Evolutionary conservation across 345 rosid genomes (phyloP), one percentile per base, ranked within the genome.

Genomic region (Angophora floribunda): DNA sequence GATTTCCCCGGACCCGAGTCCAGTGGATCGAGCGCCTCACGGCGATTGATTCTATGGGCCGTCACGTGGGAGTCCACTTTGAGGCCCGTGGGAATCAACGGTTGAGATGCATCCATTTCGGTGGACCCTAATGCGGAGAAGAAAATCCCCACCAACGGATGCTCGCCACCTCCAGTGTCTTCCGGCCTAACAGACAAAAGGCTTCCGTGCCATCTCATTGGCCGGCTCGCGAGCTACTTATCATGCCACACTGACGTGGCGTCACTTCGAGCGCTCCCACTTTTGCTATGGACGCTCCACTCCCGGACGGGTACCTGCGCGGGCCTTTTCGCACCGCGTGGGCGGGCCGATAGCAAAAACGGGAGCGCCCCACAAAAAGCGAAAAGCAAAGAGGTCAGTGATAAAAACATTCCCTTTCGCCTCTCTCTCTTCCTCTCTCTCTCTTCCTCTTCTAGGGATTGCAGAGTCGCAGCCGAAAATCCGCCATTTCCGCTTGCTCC

Each of bases 401-500:
- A 80, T 89, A 88, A 90, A 87, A 90, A 91, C 87, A 82, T 90
- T 90, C 75, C 49, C 86, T 47, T 86, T 88, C 88, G 88, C 87
- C 87, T 90, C 92, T 88, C 89, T 88, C 90, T 84, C 91, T 47
- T 45, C 79, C 82, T 79, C 87, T 59, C 88, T 75, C 91, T 57
- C 53, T 28, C 89, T 52, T 24, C 32, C 87, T 32, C 70, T 47
- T 55, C 79, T 93, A 91, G 95, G 94, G 93, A 89, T 94, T 91
- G 94, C 92, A 67, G 91, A 90, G 88, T 85, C 36, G 92, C 92
- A 90, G 90, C 91, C 92, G 87, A 28, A 91, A 89, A 87, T 51
- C 67, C 84, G 55, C 75, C 86, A 51, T 75, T 75, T 12, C 82
- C 82, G 82, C 82, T 55, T 36, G 45, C 79, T 67, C 11, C 79